Evolutionary conservation across 2,329 filamentous ascomycete species (phyloP), one percentile per base, ranked within the genome.

Genomic region (Fusarium denticulatum): DNA sequence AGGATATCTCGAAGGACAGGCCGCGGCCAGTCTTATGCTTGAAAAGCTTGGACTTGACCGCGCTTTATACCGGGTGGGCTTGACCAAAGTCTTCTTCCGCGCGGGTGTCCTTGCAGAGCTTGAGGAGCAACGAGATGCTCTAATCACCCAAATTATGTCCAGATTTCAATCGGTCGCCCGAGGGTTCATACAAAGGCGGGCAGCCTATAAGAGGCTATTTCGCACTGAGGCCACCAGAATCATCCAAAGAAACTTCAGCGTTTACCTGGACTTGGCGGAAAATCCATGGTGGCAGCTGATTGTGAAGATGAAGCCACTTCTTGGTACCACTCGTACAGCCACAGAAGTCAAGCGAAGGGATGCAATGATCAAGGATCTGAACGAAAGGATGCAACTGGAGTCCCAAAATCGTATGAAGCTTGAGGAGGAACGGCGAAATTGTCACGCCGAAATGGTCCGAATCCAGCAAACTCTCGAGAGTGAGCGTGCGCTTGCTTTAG

Each of bases 261-360:
- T 96, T 6, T 99, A 99, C 77, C 89, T 97, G 10, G 91, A 97
- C 67, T 90, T 99, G 28, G 95, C 94, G 77, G 90, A 94, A 49
- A 98, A 95, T 79, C 96, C 96, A 4, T 99, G 97, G 97, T 99
- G 97, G 97, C 92, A 94, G 76, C 88, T 99, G 10, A 94, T 98
- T 75, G 92, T 95, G 12, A 93, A 94, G 79, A 98, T 99, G 95
- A 96, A 96, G 80, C 96, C 96, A 30, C 87, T 99, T 40, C 87
- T 99, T 16, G 96, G 97, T 45, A 94, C 95, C 22, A 98, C 97
- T 24, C 90, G 95, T 52, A 97, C 95, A 62, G 95, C 95, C 3
- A 93, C 93, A 16, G 96, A 99, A 81, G 95, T 99, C 49, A 98
- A 97, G 86, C 95, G 94, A 80, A 90, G 96, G 39, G 96, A 99